These are phyloP conservation scores for Houttuynia cordata DNA, from an alignment of 164 flowering plant genomes.

Conservation along the genomic window DNA sequence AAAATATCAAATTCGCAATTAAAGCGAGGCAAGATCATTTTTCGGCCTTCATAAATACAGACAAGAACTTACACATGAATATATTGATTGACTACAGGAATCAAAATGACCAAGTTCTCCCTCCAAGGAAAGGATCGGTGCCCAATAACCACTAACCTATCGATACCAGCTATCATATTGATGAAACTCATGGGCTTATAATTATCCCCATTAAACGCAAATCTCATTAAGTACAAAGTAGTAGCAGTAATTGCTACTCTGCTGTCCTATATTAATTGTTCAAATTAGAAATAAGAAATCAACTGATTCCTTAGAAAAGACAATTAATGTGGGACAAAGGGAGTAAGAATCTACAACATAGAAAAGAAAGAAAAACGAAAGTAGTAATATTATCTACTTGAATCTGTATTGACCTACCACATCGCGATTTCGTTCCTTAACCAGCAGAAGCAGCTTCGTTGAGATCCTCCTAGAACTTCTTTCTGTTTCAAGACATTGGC, in stretches of 20 bases:
- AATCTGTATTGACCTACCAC: neutral
- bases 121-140: neutral
- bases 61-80: slow-evolving; percentile 4
- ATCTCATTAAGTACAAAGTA: neutral
- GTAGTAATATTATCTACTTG: neutral
- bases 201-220: neutral
- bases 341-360: no score
- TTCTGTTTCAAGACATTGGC: neutral
- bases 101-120: neutral
- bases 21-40: neutral
- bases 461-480: neutral
- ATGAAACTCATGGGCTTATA: slow-evolving; percentile 1
- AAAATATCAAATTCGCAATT: neutral
- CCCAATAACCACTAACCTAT: neutral
- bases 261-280: no score
- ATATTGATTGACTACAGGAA: slow-evolving; percentile 1
- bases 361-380: no score
- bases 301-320: no score
- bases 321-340: no score
- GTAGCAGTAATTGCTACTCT: neutral
- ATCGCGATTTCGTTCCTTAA: neutral
- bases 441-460: neutral
- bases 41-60: neutral
- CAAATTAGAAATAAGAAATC: no score
- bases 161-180: neutral